Evolutionary conservation across 305 asterid genomes (phyloP).

Genomic region (Solanum hybrid): DNA sequence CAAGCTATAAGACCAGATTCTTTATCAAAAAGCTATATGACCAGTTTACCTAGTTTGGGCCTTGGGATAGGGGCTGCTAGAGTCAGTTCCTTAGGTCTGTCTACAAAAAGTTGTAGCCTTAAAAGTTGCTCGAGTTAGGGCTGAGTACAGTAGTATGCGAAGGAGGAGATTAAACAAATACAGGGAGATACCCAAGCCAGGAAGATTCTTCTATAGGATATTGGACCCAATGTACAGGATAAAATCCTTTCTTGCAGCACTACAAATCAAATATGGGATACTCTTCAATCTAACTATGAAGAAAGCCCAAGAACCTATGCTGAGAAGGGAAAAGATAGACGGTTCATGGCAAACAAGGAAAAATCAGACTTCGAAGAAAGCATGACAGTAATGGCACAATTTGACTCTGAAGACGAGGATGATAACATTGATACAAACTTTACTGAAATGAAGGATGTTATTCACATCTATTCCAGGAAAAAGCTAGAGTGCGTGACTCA

Average conservation of each 20-base stretch:
- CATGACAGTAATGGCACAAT: neutral
- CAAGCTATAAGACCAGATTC: neutral
- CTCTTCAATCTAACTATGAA: neutral
- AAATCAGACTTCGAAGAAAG: neutral
- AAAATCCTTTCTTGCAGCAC: neutral
- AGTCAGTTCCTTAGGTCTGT: neutral
- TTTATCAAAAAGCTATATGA: neutral
- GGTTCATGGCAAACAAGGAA: neutral
- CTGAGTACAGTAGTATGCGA: neutral
- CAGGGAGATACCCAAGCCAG: neutral
- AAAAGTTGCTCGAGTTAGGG: neutral
- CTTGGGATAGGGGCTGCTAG: neutral
- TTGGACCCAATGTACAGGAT: neutral
- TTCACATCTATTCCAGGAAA: neutral
- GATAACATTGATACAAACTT: neutral
- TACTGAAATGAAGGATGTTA: neutral
- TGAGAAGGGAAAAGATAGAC: neutral
- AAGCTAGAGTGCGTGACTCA: neutral
- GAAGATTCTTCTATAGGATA: neutral
- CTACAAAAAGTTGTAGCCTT: neutral
- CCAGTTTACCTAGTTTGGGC: neutral
- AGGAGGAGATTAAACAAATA: neutral
- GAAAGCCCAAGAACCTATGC: neutral
- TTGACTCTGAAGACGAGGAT: neutral
- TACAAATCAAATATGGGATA: neutral